These are phyloP conservation scores for Apiospora aurea DNA, from an alignment of 2,329 filamentous ascomycete species.

Conservation along the genomic window DNA sequence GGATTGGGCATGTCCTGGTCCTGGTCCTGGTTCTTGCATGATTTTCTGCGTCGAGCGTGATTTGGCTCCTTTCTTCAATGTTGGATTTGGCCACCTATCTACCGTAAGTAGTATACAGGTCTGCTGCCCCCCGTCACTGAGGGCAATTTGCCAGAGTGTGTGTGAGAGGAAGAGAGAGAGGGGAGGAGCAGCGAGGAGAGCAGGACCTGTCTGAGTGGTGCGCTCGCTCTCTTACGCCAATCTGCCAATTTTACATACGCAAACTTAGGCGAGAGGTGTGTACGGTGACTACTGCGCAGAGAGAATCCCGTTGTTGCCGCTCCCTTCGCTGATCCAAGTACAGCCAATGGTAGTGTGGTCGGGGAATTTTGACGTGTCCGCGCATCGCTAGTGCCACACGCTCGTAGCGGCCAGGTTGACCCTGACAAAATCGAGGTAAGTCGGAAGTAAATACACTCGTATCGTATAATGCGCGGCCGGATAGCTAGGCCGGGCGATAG, in stretches of 20 bases:
- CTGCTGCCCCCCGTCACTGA: neutral
- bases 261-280: conserved; percentile 10
- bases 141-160: neutral
- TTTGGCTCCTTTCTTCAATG: neutral
- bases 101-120: too few species aligned
- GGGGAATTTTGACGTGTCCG: conserved; percentile 27
- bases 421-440: neutral
- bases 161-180: neutral
- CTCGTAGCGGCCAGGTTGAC: neutral
- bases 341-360: conserved; percentile 16
- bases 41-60: neutral
- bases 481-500: too few species aligned
- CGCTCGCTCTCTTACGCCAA: conserved; percentile 7
- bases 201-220: neutral
- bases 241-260: neutral
- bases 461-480: neutral
- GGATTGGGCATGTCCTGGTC: conserved; percentile 3
- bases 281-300: conserved; percentile 16
- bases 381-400: conserved; percentile 25
- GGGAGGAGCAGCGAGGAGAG: too few species aligned
- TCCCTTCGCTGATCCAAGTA: conserved; percentile 15
- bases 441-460: neutral
- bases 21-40: conserved; percentile 16
- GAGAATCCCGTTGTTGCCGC: conserved; percentile 1
- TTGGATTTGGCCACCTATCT: neutral